phyloP scores from a whole-genome alignment of 305 asterid genomes.

The Coffea humblotiana region DNA sequence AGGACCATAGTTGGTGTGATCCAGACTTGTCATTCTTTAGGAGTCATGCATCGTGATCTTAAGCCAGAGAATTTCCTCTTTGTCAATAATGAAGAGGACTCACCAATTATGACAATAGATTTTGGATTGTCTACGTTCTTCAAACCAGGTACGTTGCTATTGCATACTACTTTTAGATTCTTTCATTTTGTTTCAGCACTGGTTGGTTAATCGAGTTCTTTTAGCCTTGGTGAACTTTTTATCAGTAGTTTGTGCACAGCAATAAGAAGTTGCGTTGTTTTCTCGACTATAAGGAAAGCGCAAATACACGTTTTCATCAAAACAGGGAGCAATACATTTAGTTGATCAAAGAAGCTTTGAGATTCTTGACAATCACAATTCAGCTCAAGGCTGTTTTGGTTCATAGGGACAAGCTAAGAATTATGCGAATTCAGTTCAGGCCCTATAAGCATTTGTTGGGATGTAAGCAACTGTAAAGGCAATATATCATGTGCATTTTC shows the following conservation, averaged over 20 bases:
- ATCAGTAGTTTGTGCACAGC: neutral
- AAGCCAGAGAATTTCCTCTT: conserved; percentile 85
- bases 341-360: neutral
- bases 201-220: neutral
- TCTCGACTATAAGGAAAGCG: neutral
- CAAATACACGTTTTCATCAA: neutral
- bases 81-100: conserved; percentile 61
- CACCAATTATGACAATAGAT: conserved; percentile 69
- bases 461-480: neutral
- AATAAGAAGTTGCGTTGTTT: neutral
- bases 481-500: neutral
- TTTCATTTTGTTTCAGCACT: neutral
- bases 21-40: conserved; percentile 76
- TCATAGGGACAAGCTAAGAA: no score
- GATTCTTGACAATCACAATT: neutral
- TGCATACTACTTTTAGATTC: conserved; percentile 8
- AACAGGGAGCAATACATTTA: neutral
- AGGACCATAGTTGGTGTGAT: conserved; percentile 72
- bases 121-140: conserved; percentile 78
- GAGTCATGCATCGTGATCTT: conserved; percentile 85
- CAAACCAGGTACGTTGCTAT: conserved; percentile 64
- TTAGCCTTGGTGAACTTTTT: neutral
- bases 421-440: no score
- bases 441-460: neutral
- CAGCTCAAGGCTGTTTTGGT: neutral